Evolutionary conservation across 2,329 filamentous ascomycete species (phyloP).

Genomic region (Penicillium freii): DNA sequence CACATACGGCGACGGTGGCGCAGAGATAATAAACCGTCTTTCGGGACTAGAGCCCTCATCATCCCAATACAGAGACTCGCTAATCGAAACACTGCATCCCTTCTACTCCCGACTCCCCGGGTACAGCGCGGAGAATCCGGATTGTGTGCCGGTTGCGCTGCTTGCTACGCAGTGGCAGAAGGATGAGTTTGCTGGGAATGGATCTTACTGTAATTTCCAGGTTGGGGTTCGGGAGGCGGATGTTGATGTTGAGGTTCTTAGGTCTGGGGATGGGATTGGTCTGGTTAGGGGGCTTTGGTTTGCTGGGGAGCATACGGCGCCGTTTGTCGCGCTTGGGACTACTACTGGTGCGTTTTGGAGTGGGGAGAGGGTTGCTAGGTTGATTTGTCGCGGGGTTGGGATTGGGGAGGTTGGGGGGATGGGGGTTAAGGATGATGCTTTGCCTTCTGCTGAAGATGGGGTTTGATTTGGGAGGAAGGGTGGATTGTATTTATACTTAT

Average conservation of each 20-base stretch:
- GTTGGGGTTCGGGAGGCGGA: constrained; percentile 69
- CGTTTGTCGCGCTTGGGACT: constrained; percentile 84
- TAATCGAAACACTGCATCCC: constrained; percentile 69
- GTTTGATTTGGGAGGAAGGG: neutral
- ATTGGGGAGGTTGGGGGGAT: constrained; percentile 25
- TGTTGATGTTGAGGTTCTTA: constrained; percentile 64
- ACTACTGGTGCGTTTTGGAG: constrained; percentile 91
- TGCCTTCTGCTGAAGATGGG: constrained; percentile 27
- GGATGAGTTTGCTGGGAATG: constrained; percentile 76
- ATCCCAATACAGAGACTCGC: constrained; percentile 52
- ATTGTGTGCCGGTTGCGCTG: constrained; percentile 62
- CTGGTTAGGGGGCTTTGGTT: constrained; percentile 70
- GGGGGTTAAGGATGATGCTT: constrained; percentile 31
- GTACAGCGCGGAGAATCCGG: constrained; percentile 54
- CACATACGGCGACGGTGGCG: constrained; percentile 46
- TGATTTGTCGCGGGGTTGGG: constrained; percentile 39
- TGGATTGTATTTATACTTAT: neutral
- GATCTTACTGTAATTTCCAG: constrained; percentile 84
- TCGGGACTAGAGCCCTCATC: constrained; percentile 35
- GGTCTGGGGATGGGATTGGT: constrained; percentile 50
- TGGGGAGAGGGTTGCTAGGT: constrained; percentile 71
- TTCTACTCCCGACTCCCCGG: constrained; percentile 74
- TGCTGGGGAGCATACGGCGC: constrained; percentile 85
- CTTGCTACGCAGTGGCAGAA: constrained; percentile 74
- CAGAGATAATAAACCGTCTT: constrained; percentile 40